These are phyloP conservation scores for Nitzschia sp. DNA, from an alignment of 108 stramenopile species.

Conservation along the genomic window DNA sequence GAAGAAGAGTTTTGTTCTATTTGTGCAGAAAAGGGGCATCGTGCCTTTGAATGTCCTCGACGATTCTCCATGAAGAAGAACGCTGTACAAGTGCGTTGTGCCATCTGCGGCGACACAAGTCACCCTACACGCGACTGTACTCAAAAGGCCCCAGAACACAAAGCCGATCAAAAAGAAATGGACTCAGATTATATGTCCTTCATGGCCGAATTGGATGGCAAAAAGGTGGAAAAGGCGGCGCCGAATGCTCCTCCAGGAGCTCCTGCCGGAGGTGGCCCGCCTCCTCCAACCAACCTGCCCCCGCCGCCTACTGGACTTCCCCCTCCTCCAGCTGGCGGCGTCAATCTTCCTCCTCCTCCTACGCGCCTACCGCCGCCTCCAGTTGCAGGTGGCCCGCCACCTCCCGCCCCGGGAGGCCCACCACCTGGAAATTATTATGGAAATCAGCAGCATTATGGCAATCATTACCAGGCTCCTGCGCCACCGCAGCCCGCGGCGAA, in stretches of 20 bases:
- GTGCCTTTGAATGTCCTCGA: constrained; percentile 94
- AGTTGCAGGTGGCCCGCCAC: constrained; percentile 16
- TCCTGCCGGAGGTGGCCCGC: constrained; percentile 14
- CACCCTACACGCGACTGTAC: constrained; percentile 98
- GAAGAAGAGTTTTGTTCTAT: constrained; percentile 96
- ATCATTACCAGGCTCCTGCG: constrained; percentile 31
- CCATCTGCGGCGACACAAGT: constrained; percentile 97
- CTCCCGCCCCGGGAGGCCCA: constrained; percentile 41
- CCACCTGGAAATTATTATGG: constrained; percentile 29
- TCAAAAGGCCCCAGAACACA: constrained; percentile 35
- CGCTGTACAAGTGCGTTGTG: constrained; percentile 83
- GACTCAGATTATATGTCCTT: constrained; percentile 94
- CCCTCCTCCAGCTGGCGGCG: constrained; percentile 21
- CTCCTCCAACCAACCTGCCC: constrained; percentile 7
- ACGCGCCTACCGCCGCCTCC: constrained; percentile 26
- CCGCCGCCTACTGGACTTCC: constrained; percentile 15
- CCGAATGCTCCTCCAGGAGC: constrained; percentile 32
- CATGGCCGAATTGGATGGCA: constrained; percentile 97
- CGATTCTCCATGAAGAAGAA: constrained; percentile 56
- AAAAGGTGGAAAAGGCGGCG: constrained; percentile 37
- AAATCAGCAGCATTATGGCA: constrained; percentile 33
- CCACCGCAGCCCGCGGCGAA: constrained; percentile 29
- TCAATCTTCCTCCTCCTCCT: constrained; percentile 32
- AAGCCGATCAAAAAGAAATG: constrained; percentile 66
- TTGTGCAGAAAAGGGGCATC: constrained; percentile 98